Percentiles rank a stretch among this genome's conserved stretches.
Evolutionary conservation across 352 stramenopile species (phyloP).

Genomic region (Phytophthora kernoviae): DNA sequence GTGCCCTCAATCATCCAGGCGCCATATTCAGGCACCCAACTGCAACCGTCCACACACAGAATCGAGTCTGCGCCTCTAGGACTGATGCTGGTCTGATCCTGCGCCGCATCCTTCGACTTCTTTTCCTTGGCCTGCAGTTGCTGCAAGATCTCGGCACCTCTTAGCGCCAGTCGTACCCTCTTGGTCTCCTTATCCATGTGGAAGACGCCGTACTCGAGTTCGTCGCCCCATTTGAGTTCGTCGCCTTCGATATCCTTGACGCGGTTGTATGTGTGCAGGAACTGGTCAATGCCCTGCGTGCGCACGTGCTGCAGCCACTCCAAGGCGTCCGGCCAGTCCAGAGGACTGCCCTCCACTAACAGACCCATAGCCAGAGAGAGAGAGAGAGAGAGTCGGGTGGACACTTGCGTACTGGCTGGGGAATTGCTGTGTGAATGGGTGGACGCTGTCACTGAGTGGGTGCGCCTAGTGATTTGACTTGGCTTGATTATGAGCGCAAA

Average conservation of each 20-base stretch:
- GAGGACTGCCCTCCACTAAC: slow-evolving; percentile 92
- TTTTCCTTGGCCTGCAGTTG: slow-evolving; percentile 93
- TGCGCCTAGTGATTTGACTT: neutral
- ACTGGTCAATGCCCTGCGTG: slow-evolving; percentile 96
- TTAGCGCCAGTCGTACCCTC: slow-evolving; percentile 90
- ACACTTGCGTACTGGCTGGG: slow-evolving; percentile 14
- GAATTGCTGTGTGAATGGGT: slow-evolving; percentile 14
- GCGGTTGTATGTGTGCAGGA: slow-evolving; percentile 96
- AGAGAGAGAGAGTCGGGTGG: neutral
- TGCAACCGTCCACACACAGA: slow-evolving; percentile 90
- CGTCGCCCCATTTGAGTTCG: slow-evolving; percentile 97
- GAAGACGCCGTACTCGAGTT: slow-evolving; percentile 99
- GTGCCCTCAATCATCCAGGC: slow-evolving; percentile 99
- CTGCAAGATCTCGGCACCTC: slow-evolving; percentile 94
- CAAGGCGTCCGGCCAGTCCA: slow-evolving; percentile 96
- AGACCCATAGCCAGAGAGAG: slow-evolving; percentile 60
- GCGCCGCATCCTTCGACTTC: slow-evolving; percentile 33
- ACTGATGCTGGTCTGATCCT: slow-evolving; percentile 22
- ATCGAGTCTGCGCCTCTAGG: neutral
- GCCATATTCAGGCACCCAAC: slow-evolving; percentile 99
- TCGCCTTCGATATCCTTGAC: slow-evolving; percentile 96
- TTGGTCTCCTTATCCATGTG: slow-evolving; percentile 89
- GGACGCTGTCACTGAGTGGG: neutral
- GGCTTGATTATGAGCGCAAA: neutral
- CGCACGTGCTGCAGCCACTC: slow-evolving; percentile 96